Conservation (phyloP, 164 flowering plant genomes). For the Vitis riparia region DNA sequence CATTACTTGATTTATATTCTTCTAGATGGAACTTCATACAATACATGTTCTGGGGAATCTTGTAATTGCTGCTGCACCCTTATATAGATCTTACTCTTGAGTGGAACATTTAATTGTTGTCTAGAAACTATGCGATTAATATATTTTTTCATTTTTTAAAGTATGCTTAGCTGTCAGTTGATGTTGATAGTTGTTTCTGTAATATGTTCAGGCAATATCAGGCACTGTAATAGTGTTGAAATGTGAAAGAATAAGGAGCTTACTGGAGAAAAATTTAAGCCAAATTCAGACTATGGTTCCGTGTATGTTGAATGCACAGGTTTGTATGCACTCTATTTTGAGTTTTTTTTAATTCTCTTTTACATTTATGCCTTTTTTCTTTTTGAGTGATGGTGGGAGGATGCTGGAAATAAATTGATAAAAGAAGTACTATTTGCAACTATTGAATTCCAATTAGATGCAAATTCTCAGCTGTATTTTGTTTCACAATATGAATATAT, state of each 20-base stretch:
- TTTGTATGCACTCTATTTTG: slow-evolving; percentile 25
- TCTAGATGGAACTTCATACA: not conserved
- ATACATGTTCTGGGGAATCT: not conserved
- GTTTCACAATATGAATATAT: no score
- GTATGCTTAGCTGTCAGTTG: not conserved
- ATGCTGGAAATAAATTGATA: no score
- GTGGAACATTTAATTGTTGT: not conserved
- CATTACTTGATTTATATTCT: not conserved
- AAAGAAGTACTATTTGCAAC: no score
- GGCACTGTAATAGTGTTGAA: slow-evolving; percentile 51
- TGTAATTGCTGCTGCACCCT: not conserved
- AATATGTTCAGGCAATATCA: slow-evolving; percentile 62
- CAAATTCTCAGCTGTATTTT: no score
- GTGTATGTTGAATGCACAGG: slow-evolving; percentile 60
- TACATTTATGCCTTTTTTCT: not conserved
- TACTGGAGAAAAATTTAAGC: slow-evolving; percentile 52
- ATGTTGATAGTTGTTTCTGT: not conserved
- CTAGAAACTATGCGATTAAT: not conserved
- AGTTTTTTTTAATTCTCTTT: not conserved
- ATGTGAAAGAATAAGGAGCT: slow-evolving; percentile 48
- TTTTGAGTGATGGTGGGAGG: not conserved
- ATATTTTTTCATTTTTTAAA: not conserved
- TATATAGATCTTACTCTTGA: not conserved
- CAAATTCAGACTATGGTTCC: slow-evolving; percentile 75
- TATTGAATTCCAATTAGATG: no score